Evolutionary conservation across 257 asterid genomes (phyloP).

Genomic region (Parsonsia alboflavescens): DNA sequence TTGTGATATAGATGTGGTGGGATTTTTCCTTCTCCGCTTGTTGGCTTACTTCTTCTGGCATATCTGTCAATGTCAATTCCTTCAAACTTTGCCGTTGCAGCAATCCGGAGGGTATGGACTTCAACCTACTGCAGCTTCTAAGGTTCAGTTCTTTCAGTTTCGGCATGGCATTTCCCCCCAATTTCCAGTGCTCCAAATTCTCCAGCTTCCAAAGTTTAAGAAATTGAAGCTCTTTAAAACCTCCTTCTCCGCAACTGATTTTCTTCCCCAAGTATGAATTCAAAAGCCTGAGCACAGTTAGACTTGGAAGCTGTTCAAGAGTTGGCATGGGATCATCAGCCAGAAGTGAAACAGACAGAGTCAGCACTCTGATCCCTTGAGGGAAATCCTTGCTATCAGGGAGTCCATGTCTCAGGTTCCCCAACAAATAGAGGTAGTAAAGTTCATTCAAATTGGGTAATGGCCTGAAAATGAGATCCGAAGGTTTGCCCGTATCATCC

Average conservation of each 20-base stretch:
- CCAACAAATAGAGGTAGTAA: constrained; percentile 30
- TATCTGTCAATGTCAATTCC: constrained; percentile 28
- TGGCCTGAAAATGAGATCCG: constrained; percentile 15
- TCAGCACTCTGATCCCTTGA: constrained; percentile 21
- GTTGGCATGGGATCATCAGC: constrained; percentile 28
- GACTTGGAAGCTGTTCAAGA: constrained; percentile 22
- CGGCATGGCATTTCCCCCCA: constrained; percentile 27
- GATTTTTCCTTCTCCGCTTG: constrained; percentile 1
- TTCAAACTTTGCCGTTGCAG: constrained; percentile 3
- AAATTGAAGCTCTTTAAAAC: constrained; percentile 28
- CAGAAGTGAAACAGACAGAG: constrained; percentile 29
- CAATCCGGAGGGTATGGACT: constrained; percentile 17
- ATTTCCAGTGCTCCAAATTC: constrained; percentile 26
- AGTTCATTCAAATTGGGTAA: constrained; percentile 18
- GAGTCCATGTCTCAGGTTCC: constrained; percentile 13
- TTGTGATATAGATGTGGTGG: not conserved
- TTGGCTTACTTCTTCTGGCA: constrained; percentile 13
- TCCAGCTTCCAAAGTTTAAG: constrained; percentile 33
- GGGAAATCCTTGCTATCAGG: constrained; percentile 21
- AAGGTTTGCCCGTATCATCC: constrained; percentile 25
- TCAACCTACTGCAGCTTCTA: constrained; percentile 23
- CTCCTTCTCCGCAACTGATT: constrained; percentile 18
- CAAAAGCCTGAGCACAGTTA: constrained; percentile 34
- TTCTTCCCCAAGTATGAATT: constrained; percentile 23
- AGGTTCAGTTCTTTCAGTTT: constrained; percentile 28